A percentile compares a stretch with the other conserved stretches of the same genome.
These are phyloP conservation scores for Ceratobasidium sp. DNA, from an alignment of 1,284 basidiomycete genomes.

Conservation along the genomic window DNA sequence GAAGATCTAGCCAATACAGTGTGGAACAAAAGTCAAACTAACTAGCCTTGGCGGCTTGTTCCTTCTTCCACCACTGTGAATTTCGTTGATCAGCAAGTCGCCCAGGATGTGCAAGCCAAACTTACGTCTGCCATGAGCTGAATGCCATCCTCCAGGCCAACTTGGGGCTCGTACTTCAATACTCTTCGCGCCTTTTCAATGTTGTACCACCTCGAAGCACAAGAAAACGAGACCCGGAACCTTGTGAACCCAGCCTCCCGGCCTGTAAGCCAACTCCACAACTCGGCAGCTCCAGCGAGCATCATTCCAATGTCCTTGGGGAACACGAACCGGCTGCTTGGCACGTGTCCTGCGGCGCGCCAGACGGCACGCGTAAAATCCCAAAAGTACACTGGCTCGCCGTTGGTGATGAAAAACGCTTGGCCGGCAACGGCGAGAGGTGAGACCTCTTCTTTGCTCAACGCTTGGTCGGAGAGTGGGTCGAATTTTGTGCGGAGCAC, in stretches of 20 bases:
- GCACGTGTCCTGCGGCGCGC: constrained; percentile 72
- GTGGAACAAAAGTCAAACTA: constrained; percentile 4
- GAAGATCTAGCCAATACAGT: constrained; percentile 29
- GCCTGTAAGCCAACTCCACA: constrained; percentile 75
- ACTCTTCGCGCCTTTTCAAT: constrained; percentile 93
- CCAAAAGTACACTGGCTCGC: constrained; percentile 97
- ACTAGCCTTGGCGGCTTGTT: constrained; percentile 26
- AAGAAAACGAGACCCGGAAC: constrained; percentile 81
- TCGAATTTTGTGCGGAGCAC: constrained; percentile 80
- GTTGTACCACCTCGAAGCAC: constrained; percentile 85
- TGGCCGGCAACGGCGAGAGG: constrained; percentile 86
- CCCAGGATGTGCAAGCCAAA: constrained; percentile 39
- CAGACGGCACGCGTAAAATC: constrained; percentile 90
- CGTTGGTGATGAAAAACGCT: constrained; percentile 97
- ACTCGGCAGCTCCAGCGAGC: constrained; percentile 76
- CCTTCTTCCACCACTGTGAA: constrained; percentile 41
- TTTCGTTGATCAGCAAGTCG: neutral
- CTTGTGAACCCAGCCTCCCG: constrained; percentile 85
- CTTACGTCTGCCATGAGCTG: constrained; percentile 75
- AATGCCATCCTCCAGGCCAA: constrained; percentile 89
- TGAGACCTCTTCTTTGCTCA: constrained; percentile 59
- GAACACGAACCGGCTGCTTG: constrained; percentile 62
- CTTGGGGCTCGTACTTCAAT: constrained; percentile 90
- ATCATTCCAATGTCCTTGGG: constrained; percentile 71
- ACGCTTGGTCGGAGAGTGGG: constrained; percentile 63